phyloP scores from a whole-genome alignment of 176 grass and related monocot genomes.

The Poa pratensis region DNA sequence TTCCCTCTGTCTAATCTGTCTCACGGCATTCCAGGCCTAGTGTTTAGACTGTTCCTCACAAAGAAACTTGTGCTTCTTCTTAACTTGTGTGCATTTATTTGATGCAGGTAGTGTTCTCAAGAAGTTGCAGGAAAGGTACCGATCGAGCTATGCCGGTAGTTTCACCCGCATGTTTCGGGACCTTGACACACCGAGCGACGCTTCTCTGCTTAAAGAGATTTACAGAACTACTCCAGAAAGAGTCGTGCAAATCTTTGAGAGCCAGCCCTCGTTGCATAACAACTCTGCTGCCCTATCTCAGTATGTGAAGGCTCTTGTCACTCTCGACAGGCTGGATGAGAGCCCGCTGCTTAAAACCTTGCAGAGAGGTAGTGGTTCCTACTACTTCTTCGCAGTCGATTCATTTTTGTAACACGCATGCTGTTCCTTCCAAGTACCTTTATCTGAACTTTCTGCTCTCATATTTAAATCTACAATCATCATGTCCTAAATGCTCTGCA shows the following conservation, averaged over 20 bases:
- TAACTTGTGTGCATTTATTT: neutral
- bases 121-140: constrained; percentile 65
- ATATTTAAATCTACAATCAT: neutral
- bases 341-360: constrained; percentile 77
- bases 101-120: constrained; percentile 57
- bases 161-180: constrained; percentile 65
- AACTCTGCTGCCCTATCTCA: constrained; percentile 83
- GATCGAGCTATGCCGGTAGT: constrained; percentile 79
- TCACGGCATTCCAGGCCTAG: neutral
- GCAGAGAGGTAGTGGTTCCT: constrained; percentile 71
- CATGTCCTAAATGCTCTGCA: neutral
- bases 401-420: neutral
- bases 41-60: neutral
- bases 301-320: constrained; percentile 85
- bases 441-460: neutral
- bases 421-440: neutral
- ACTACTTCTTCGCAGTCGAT: neutral
- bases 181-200: constrained; percentile 56
- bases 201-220: constrained; percentile 71
- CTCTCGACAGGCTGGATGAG: constrained; percentile 77
- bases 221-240: constrained; percentile 83
- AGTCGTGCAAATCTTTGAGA: constrained; percentile 86
- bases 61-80: neutral
- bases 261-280: constrained; percentile 73
- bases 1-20: neutral